A percentile compares a stretch with the other conserved stretches of the same genome.
Evolutionary conservation across 257 asterid genomes (phyloP).

Genomic region (Avicennia marina): DNA sequence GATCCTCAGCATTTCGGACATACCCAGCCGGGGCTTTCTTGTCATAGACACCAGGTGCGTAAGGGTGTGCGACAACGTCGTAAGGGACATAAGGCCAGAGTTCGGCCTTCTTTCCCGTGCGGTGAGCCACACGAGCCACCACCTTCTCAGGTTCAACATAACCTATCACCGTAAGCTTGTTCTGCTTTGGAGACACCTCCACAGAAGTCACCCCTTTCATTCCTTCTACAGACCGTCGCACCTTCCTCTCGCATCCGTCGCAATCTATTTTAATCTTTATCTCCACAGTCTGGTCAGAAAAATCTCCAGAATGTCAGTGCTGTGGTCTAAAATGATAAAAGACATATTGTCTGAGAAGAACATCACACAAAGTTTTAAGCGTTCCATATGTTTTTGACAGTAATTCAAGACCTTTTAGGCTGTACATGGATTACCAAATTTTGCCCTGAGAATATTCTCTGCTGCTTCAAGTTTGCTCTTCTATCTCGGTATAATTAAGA

Average conservation of each 20-base stretch:
- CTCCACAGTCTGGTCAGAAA: slow-evolving; percentile 63
- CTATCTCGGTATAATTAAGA: no score
- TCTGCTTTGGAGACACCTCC: slow-evolving; percentile 60
- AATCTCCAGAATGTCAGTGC: no score
- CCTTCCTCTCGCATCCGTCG: slow-evolving; percentile 91
- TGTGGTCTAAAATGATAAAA: no score
- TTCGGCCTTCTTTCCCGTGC: slow-evolving; percentile 90
- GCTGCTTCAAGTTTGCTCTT: no score
- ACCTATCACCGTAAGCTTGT: slow-evolving; percentile 81
- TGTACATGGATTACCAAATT: no score
- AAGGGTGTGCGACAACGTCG: slow-evolving; percentile 85
- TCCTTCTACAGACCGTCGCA: slow-evolving; percentile 77
- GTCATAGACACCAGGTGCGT: slow-evolving; percentile 79
- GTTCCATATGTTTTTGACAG: no score
- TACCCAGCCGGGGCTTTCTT: slow-evolving; percentile 93
- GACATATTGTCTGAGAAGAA: no score
- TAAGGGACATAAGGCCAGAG: slow-evolving; percentile 93
- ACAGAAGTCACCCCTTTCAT: slow-evolving; percentile 87
- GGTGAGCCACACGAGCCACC: slow-evolving; percentile 76
- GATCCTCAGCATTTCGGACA: slow-evolving; percentile 52
- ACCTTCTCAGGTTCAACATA: slow-evolving; percentile 82
- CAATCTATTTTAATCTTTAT: slow-evolving; percentile 89
- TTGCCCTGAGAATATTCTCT: no score
- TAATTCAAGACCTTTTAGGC: no score
- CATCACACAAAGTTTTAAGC: no score